These are phyloP conservation scores for Hanseniaspora lindneri DNA, from an alignment of 805 yeast genomes.

Conservation along the genomic window DNA sequence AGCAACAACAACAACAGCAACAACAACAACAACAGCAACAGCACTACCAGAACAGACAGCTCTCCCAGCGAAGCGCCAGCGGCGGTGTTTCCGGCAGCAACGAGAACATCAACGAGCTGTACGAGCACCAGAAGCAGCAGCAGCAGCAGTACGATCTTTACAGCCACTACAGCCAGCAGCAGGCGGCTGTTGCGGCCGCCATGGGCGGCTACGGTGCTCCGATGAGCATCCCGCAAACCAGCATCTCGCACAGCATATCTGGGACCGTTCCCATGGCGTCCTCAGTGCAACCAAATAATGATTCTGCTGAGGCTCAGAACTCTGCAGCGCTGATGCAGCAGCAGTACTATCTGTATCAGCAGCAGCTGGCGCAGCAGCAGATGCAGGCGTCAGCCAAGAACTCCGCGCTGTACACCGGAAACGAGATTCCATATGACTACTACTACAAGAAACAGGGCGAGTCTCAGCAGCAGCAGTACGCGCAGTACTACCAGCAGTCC, in stretches of 20 bases:
- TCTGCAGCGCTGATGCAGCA: constrained; percentile 16
- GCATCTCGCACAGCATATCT: too few species aligned
- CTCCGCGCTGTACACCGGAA: not conserved
- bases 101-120: constrained; percentile 10
- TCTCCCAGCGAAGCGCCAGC: not conserved
- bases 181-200: constrained; percentile 15
- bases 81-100: not conserved
- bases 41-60: constrained; percentile 17
- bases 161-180: not conserved
- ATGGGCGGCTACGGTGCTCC: constrained; percentile 16
- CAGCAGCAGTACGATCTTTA: constrained; percentile 2
- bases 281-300: constrained; percentile 20
- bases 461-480: not conserved
- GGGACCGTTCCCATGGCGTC: constrained; percentile 18
- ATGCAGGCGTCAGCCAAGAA: not conserved
- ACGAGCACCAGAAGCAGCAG: constrained; percentile 15
- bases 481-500: not conserved
- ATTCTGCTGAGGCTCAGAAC: constrained; percentile 22
- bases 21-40: constrained; percentile 19
- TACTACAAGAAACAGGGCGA: constrained; percentile 5
- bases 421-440: constrained; percentile 15
- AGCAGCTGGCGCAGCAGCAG: not conserved
- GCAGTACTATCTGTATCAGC: constrained; percentile 1
- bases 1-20: constrained; percentile 19
- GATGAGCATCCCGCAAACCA: too few species aligned